These are phyloP conservation scores for Komagataella ulmi DNA, from an alignment of 805 yeast genomes.

Conservation along the genomic window DNA sequence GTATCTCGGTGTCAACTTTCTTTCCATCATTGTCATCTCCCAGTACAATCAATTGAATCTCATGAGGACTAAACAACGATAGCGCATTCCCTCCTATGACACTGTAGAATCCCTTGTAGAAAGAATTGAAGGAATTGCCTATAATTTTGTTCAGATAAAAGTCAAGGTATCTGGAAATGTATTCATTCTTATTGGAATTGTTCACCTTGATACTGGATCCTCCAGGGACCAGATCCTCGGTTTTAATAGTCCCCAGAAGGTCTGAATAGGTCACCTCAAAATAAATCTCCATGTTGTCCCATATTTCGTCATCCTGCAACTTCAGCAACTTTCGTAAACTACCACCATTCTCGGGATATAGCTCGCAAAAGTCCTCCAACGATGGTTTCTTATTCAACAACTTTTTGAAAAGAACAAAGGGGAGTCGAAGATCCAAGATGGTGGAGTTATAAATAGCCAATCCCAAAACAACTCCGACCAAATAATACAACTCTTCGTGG, in stretches of 20 bases:
- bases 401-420: conserved; percentile 65
- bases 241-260: conserved; percentile 26
- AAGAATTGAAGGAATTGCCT: conserved; percentile 36
- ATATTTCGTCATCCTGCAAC: conserved; percentile 31
- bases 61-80: conserved; percentile 70
- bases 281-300: conserved; percentile 30
- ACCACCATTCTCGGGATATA: conserved; percentile 55
- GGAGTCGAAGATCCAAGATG: conserved; percentile 69
- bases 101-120: conserved; percentile 56
- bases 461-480: conserved; percentile 81
- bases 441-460: conserved; percentile 86
- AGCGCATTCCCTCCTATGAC: conserved; percentile 76
- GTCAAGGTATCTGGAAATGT: conserved; percentile 47
- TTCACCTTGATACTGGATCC: conserved; percentile 51
- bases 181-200: conserved; percentile 39
- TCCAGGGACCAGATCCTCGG: conserved; percentile 37
- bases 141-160: conserved; percentile 49
- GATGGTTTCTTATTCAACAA: conserved; percentile 41
- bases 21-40: conserved; percentile 45
- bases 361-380: conserved; percentile 50
- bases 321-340: conserved; percentile 34
- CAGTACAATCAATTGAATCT: conserved; percentile 63
- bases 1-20: conserved; percentile 48
- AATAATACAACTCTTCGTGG: conserved; percentile 44
- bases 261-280: conserved; percentile 55